Conservation (phyloP, 352 stramenopile genomes). For the Globisporangium canariense region DNA sequence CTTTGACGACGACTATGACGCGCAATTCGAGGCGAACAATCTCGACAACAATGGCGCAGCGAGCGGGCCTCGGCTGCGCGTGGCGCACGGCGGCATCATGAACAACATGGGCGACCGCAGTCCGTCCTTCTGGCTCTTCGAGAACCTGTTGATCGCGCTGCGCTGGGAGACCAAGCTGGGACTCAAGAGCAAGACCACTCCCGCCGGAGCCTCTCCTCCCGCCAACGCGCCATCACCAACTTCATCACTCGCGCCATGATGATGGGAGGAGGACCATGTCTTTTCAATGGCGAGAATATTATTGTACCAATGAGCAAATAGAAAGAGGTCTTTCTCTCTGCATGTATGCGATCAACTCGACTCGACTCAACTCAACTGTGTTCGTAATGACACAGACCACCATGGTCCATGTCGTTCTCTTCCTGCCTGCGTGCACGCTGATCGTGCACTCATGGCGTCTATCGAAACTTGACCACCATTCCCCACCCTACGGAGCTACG, state of each 20-base stretch:
- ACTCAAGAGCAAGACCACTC: constrained; percentile 12
- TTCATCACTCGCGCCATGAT: neutral
- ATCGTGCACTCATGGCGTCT: neutral
- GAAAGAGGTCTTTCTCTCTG: neutral
- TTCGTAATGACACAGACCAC: neutral
- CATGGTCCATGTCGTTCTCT: neutral
- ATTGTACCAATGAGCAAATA: neutral
- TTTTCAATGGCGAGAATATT: neutral
- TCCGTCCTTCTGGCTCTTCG: constrained; percentile 53
- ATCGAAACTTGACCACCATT: neutral
- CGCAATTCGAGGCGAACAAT: neutral
- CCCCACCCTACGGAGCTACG: neutral
- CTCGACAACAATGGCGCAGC: constrained; percentile 17
- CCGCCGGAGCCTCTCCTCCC: neutral
- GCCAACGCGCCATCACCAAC: neutral
- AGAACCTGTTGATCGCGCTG: constrained; percentile 50
- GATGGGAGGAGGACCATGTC: neutral
- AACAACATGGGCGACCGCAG: constrained; percentile 58
- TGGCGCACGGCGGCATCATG: constrained; percentile 56
- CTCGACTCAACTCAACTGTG: neutral
- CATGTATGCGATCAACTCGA: neutral
- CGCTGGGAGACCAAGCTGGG: constrained; percentile 52
- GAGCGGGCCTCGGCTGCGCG: constrained; percentile 17
- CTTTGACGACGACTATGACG: neutral
- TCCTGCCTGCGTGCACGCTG: neutral